Conservation (phyloP, 2,329 filamentous ascomycete genomes). For the Epichloe sibirici region DNA sequence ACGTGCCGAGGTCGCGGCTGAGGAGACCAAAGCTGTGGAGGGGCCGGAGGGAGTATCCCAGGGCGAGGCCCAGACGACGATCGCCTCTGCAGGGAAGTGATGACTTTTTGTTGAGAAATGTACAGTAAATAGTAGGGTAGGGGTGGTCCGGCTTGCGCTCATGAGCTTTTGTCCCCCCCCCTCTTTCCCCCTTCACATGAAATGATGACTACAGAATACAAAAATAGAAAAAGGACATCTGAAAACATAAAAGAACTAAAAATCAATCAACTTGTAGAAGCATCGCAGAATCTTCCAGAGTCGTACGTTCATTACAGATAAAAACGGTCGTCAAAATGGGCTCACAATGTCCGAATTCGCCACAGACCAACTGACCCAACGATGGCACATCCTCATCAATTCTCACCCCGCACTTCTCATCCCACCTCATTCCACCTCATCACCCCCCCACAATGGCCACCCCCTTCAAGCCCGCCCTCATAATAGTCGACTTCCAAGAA, state of each 20-base stretch:
- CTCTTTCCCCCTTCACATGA: too few relatives aligned
- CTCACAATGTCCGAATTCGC: too few relatives aligned
- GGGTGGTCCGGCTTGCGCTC: too few relatives aligned
- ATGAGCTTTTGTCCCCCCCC: too few relatives aligned
- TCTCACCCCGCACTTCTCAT: neutral
- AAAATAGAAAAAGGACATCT: too few relatives aligned
- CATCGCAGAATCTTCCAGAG: too few relatives aligned
- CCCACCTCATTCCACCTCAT: neutral
- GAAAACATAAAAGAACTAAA: too few relatives aligned
- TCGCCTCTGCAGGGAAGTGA: neutral
- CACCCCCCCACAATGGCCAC: conserved; percentile 1
- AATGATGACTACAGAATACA: neutral
- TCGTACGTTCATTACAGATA: too few relatives aligned
- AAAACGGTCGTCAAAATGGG: too few relatives aligned
- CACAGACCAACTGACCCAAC: too few relatives aligned
- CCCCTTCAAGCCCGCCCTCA: conserved; percentile 36
- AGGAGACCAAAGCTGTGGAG: conserved; percentile 5
- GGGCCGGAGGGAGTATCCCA: conserved; percentile 5
- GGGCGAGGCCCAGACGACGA: conserved; percentile 2
- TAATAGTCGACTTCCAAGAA: conserved; percentile 84
- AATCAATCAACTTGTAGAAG: too few relatives aligned
- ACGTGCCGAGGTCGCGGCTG: conserved; percentile 9
- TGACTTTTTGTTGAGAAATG: neutral
- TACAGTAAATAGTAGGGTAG: neutral
- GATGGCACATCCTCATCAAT: neutral